Base-by-base conservation (phyloP, 208 protist genomes). In the Wallacemonas collosoma region DNA sequence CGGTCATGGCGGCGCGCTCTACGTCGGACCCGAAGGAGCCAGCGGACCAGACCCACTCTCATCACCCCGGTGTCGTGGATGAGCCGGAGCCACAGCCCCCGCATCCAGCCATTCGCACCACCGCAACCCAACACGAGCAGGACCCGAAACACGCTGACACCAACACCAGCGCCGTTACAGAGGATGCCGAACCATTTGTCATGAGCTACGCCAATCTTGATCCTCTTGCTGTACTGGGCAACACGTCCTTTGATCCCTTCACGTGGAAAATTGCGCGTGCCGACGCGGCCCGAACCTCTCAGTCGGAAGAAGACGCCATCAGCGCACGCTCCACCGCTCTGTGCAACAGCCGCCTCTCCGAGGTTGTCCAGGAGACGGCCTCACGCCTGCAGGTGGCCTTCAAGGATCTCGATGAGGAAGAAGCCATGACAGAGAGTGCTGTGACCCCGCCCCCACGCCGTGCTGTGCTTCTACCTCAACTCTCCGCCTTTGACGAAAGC, bases 31-130 rank as follows among this genome's bases (percentile, higher is more conserved):
- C 60, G 60, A 65, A 65, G 41, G 60, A 65, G 7, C 60, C 60
- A 26, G 38, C 40, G 7, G 60, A 51, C 36, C 57, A 38, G 36
- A 17, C 57, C 6, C 57, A 41, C 9, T 38, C 36, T 48, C 60
- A 4, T 6, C n/a, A 38, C 41, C 15, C 41, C 43, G 60, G 41
- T 14, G 15, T 41, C 40, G n/a, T 17, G 12, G 70, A 65, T 2
- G 70, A 74, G 51, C 70, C 70, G 6, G 70, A 74, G 47, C 70
- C 70, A 36, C 58, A 61, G 39, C 70, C 70, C 5, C 70, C 70
- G 14, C 70, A 56, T 12, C n/a, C 40, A 26, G 26, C 26, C 26
- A 26, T 26, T 26, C 26, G 26, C 26, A 26, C 26, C 26, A 6
- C 1, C 51, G 3, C 68, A 14, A 3, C 14, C 47, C 40, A 74